Conservation (phyloP, 306 rosid species). For the Lathyrus sativus region DNA sequence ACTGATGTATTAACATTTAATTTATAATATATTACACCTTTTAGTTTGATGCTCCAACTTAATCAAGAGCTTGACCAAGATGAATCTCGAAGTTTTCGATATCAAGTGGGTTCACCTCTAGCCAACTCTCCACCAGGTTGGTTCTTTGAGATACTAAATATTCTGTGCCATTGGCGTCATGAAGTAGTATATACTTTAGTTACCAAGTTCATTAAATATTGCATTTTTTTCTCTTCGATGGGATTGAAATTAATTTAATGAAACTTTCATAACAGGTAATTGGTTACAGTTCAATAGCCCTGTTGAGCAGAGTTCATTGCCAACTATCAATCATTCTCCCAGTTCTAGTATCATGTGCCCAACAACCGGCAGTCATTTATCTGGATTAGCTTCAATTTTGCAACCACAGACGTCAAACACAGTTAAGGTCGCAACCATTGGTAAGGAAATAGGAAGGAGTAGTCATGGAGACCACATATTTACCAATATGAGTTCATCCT, state of each 20-base stretch:
- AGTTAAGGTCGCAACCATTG: conserved; percentile 75
- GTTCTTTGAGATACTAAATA: conserved; percentile 35
- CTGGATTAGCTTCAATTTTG: conserved; percentile 94
- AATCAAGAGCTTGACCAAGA: conserved; percentile 98
- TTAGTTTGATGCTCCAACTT: conserved; percentile 86
- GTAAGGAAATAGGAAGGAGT: conserved; percentile 75
- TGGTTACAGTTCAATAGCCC: conserved; percentile 88
- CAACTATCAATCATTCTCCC: conserved; percentile 70
- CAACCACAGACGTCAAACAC: conserved; percentile 68
- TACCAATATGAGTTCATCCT: conserved; percentile 44
- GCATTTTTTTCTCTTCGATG: conserved; percentile 32
- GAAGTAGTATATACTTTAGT: conserved; percentile 4
- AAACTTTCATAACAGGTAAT: conserved; percentile 56
- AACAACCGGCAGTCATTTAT: conserved; percentile 62
- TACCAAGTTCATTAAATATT: conserved; percentile 7
- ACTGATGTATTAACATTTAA: conserved; percentile 15
- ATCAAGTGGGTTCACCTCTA: conserved; percentile 85
- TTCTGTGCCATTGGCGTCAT: conserved; percentile 26
- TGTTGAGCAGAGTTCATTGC: conserved; percentile 75
- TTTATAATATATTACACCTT: conserved; percentile 32
- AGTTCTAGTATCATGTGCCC: conserved; percentile 79
- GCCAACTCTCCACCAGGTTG: conserved; percentile 96
- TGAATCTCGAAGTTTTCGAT: conserved; percentile 71
- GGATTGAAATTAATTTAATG: conserved; percentile 33
- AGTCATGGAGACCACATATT: conserved; percentile 55